Evolutionary conservation across 352 stramenopile species (phyloP), one percentile per base, ranked within the genome.

Genomic region (Pythium biforme): DNA sequence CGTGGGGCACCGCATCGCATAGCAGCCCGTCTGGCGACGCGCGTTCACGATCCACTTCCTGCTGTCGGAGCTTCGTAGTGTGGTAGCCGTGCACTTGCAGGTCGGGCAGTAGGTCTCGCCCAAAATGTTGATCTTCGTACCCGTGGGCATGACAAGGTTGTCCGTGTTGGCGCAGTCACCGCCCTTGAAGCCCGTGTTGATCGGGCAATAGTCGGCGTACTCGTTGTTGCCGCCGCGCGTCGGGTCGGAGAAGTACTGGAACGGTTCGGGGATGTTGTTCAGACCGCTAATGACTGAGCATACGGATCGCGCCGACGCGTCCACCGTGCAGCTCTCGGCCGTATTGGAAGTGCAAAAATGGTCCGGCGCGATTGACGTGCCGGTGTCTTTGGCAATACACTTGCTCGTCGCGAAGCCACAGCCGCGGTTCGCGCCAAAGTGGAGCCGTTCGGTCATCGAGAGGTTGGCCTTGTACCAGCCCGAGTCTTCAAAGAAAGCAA

Each of bases 401-500:
- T 83, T 88, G 10, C 81, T 73, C 1, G 31, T 87, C 5, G 83
- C 76, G 46, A 94, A 93, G 23, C 59, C 51, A 34, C 86, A 94
- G 7, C 86, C 86, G 20, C 74, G 77, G 2, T 76, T 75, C 34
- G 76, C 74, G 12, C 86, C 86, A 64, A 90, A 94, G 59, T 86
- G 72, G 50, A 94, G 70, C 27, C 79, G 70, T 47, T 89, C 66
- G 17, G 73, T 74, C 31, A 64, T 69, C 15, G 70, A 76, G 5
- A 63, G 31, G 50, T 92, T 93, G 0, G 83, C 67, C 17, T 75
- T 76, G 65, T 94, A 94, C 86, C 86, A 93, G 0, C 86, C 86
- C 9, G 86, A 92, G 60, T 93, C 86, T 50, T 92, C 78, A 53
- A 94, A 92, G 43, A 89, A 94, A 1, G 86, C 83, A 22, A 94